Conservation (phyloP, 768 basidiomycete species). For the Pisolithus tinctorius region DNA sequence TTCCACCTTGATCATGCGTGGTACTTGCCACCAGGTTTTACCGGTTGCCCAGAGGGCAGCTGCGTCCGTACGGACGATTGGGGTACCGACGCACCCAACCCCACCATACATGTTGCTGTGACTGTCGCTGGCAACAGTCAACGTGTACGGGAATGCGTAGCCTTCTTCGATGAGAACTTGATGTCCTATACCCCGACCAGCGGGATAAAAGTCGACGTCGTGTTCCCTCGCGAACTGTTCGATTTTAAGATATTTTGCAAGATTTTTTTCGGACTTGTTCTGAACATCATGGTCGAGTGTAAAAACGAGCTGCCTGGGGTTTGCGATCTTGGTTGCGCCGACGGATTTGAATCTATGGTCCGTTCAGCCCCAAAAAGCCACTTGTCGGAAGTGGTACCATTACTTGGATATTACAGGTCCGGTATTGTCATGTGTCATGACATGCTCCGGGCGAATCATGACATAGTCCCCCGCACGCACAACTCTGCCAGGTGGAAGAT, state of each 20-base stretch:
- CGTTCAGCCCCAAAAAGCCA: conserved; percentile 1
- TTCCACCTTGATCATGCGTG: conserved; percentile 93
- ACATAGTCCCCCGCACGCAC: conserved; percentile 98
- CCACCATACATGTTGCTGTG: conserved; percentile 99
- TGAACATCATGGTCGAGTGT: conserved; percentile 98
- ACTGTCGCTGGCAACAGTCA: conserved; percentile 94
- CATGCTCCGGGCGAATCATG: conserved; percentile 97
- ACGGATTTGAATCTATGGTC: conserved; percentile 82
- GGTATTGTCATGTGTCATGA: conserved; percentile 98
- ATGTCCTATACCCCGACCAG: conserved; percentile 96
- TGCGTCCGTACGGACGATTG: conserved; percentile 93
- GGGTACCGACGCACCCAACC: conserved; percentile 94
- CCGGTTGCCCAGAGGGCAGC: conserved; percentile 98
- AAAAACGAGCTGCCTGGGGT: conserved; percentile 85
- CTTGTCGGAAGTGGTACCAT: conserved; percentile 19
- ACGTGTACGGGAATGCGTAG: conserved; percentile 91
- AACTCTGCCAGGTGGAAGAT: conserved; percentile 65
- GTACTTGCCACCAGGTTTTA: conserved; percentile 99
- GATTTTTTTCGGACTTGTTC: conserved; percentile 86
- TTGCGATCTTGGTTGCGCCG: conserved; percentile 76
- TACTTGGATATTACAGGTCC: conserved; percentile 97
- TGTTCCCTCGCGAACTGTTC: conserved; percentile 85
- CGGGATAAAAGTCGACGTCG: conserved; percentile 91
- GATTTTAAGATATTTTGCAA: conserved; percentile 87
- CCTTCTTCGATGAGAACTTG: conserved; percentile 98